phyloP scores from a whole-genome alignment of 495 filamentous ascomycete species.

The Lasiosphaeris hirsuta region DNA sequence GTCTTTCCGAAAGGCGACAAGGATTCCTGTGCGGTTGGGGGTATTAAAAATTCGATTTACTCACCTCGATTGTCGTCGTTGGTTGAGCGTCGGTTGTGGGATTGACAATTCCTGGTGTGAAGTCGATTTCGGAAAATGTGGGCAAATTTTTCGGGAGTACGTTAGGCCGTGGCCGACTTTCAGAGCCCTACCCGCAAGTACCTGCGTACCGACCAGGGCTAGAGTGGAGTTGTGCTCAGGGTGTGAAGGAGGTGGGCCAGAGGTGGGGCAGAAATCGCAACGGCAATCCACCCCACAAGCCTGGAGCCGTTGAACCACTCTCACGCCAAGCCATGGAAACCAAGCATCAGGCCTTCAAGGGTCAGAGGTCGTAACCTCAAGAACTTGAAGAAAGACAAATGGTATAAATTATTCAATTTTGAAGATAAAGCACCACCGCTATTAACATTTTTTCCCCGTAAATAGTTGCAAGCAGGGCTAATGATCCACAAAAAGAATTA shows the following conservation, averaged over 20 bases:
- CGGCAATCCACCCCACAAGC: not conserved
- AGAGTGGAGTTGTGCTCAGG: not conserved
- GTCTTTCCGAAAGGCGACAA: no score
- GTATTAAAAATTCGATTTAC: not conserved
- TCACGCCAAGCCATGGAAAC: no score
- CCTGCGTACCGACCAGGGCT: not conserved
- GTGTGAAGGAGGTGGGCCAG: no score
- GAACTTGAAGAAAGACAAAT: no score
- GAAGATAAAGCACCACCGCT: no score
- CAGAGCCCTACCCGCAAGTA: conserved; percentile 12
- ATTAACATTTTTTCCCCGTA: no score
- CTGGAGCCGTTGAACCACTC: no score
- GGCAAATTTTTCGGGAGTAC: conserved; percentile 28
- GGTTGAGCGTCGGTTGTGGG: conserved; percentile 12
- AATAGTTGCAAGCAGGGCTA: no score
- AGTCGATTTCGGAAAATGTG: conserved; percentile 34
- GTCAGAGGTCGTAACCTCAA: no score
- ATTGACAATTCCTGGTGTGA: conserved; percentile 9
- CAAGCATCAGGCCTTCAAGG: no score
- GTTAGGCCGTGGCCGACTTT: conserved; percentile 23
- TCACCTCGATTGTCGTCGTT: conserved; percentile 22
- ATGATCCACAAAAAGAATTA: not conserved
- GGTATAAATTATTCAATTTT: no score
- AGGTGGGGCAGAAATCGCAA: not conserved
- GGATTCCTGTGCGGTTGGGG: no score